Conservation (phyloP, 2,329 filamentous ascomycete species). For the Epichloe bromicola region DNA sequence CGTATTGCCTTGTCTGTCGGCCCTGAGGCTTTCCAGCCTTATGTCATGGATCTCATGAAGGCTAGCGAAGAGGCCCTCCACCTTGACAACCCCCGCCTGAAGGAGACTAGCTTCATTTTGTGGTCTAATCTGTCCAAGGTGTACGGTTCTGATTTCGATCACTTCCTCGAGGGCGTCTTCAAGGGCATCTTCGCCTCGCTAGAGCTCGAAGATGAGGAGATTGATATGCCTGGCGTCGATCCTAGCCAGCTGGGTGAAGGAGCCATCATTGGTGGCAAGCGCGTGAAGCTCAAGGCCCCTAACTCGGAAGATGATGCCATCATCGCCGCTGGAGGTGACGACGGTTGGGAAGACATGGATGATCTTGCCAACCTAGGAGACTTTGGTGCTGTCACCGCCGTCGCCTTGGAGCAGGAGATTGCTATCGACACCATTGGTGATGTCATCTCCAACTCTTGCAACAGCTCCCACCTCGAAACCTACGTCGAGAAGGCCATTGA, state of each 20-base stretch:
- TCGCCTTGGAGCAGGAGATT: constrained; percentile 94
- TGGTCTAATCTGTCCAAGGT: constrained; percentile 94
- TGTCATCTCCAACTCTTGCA: constrained; percentile 75
- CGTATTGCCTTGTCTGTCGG: constrained; percentile 87
- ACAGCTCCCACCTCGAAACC: constrained; percentile 56
- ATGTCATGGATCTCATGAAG: constrained; percentile 80
- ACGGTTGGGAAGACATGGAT: constrained; percentile 49
- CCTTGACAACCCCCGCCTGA: constrained; percentile 78
- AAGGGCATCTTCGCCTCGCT: constrained; percentile 73
- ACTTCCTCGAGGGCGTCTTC: constrained; percentile 67
- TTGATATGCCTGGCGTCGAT: constrained; percentile 54
- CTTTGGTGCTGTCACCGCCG: constrained; percentile 72
- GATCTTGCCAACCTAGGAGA: constrained; percentile 76
- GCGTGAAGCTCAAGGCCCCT: constrained; percentile 59
- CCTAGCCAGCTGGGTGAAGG: constrained; percentile 55
- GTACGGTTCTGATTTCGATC: constrained; percentile 71
- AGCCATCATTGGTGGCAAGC: constrained; percentile 66
- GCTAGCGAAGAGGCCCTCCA: constrained; percentile 83
- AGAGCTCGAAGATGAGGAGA: constrained; percentile 79
- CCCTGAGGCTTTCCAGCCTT: constrained; percentile 74
- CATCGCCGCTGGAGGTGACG: constrained; percentile 41
- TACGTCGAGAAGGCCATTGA: constrained; percentile 85
- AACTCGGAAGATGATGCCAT: constrained; percentile 43
- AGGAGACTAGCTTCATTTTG: constrained; percentile 93
- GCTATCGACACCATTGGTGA: constrained; percentile 91